Conservation (phyloP, 2,329 filamentous ascomycete species). For the Talaromyces amestolkiae region DNA sequence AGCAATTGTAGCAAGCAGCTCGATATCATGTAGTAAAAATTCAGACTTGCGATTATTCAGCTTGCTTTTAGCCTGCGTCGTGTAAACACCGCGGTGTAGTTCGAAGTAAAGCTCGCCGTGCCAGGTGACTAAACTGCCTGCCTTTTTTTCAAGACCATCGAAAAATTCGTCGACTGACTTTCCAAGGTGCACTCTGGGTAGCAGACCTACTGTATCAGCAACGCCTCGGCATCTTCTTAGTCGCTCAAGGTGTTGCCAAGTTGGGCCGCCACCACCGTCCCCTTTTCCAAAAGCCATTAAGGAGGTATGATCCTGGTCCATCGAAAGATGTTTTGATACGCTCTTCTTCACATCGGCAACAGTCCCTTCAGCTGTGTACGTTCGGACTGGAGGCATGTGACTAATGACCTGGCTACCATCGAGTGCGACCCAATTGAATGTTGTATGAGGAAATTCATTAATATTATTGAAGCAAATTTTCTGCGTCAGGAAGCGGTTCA, state of each 20-base stretch:
- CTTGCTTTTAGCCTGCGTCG: conserved; percentile 96
- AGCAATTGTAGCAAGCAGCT: conserved; percentile 81
- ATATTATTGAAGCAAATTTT: conserved; percentile 99
- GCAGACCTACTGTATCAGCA: conserved; percentile 76
- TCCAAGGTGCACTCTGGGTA: conserved; percentile 86
- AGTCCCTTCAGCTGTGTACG: conserved; percentile 89
- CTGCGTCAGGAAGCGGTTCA: conserved; percentile 95
- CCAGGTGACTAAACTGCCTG: conserved; percentile 78
- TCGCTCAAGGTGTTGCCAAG: conserved; percentile 91
- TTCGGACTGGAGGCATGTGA: conserved; percentile 94
- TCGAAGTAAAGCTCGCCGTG: conserved; percentile 98
- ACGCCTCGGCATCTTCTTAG: conserved; percentile 87
- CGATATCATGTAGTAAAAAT: conserved; percentile 79
- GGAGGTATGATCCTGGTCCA: conserved; percentile 88
- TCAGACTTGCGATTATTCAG: conserved; percentile 85
- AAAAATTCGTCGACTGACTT: conserved; percentile 94
- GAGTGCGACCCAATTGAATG: conserved; percentile 96
- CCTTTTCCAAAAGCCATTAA: conserved; percentile 96
- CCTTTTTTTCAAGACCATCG: conserved; percentile 75
- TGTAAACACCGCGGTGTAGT: conserved; percentile 93
- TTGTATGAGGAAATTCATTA: conserved; percentile 97
- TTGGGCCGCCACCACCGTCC: conserved; percentile 92
- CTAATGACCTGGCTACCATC: conserved; percentile 96
- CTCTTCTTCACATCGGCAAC: conserved; percentile 92
- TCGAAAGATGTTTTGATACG: conserved; percentile 86